A percentile compares a stretch with the other conserved stretches of the same genome.
phyloP scores from a whole-genome alignment of 1,284 basidiomycete species.

The Heliocybe sulcata region DNA sequence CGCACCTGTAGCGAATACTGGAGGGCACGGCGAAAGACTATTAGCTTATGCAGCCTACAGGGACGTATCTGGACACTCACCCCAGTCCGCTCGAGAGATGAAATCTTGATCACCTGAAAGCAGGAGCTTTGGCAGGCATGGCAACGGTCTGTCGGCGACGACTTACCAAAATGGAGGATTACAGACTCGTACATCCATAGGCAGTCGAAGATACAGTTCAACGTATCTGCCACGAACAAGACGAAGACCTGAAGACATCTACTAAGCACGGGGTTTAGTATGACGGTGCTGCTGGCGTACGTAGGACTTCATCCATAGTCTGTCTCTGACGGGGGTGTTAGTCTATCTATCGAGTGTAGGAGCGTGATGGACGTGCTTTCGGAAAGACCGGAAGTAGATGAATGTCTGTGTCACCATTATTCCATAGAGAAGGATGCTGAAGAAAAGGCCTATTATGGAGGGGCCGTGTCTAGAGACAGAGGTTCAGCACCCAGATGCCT shows the following conservation, averaged over 20 bases:
- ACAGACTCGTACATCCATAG: slow-evolving; percentile 28
- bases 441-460: slow-evolving; percentile 30
- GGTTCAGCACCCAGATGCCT: too few relatives aligned
- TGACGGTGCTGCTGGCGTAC: slow-evolving; percentile 13
- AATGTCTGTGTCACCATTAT: slow-evolving; percentile 34
- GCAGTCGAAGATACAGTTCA: slow-evolving; percentile 28
- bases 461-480: slow-evolving; percentile 36
- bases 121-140: neutral
- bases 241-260: slow-evolving; percentile 22
- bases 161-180: slow-evolving; percentile 27
- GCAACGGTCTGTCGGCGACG: neutral
- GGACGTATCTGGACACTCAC: too few relatives aligned
- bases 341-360: neutral
- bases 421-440: too few relatives aligned
- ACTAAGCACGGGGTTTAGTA: slow-evolving; percentile 1
- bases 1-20: slow-evolving; percentile 27
- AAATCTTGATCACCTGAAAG: slow-evolving; percentile 19
- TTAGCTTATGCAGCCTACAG: too few relatives aligned
- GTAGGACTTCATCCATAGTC: slow-evolving; percentile 25
- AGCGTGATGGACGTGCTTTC: slow-evolving; percentile 18
- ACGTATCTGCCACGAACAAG: slow-evolving; percentile 28
- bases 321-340: slow-evolving; percentile 17
- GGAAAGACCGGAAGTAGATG: slow-evolving; percentile 31
- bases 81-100: slow-evolving; percentile 26
- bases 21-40: neutral